Evolutionary conservation across 768 basidiomycete genomes (phyloP), one percentile per base, ranked within the genome.

Genomic region (Mycena venus): DNA sequence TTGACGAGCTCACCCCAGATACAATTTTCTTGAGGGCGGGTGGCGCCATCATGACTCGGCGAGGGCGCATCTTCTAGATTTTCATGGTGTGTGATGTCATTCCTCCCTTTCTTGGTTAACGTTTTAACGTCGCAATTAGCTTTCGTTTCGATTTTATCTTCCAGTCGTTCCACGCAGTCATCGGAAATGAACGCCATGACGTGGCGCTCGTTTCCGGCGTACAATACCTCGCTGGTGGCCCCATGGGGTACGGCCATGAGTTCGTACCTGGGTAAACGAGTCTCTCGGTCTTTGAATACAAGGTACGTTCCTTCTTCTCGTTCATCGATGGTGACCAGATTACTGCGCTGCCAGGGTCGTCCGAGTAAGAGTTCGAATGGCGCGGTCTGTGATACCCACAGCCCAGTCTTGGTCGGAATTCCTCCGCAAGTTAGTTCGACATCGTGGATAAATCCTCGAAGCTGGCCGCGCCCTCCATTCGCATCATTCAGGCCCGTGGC

Each of bases 401-500:
- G 21, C 40, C 77, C 74, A 1, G 80, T 78, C 1, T 14, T 15
- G 0, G 82, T 82, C 0, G 3, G 19, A 0, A 81, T 66, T 9
- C 47, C 65, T 68, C 83, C 81, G 38, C 79, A 78, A 9, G n/a
- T 34, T 1, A 84, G 32, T 6, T 71, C 70, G 0, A 80, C 79
- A 21, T 75, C 70, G 2, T 62, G 23, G 2, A 80, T 74, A 25
- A 77, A 64, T 17, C 82, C 82, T 56, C 59, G 61, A 4, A 81
- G 68, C 4, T 68, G 31, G 0, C 78, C 77, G 51, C 76, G 67
- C 3, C 78, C 79, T 4, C 82, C 82, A 70, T 82, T 84, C 0
- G 80, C 82, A 61, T 84, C 83, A 49, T 58, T 68, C 75, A 83
- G 77, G 4, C 17, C 58, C 2, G 70, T 77, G 0, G n/a, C 15